Conservation (phyloP, 2,329 filamentous ascomycete species). For the Akanthomyces muscarius region DNA sequence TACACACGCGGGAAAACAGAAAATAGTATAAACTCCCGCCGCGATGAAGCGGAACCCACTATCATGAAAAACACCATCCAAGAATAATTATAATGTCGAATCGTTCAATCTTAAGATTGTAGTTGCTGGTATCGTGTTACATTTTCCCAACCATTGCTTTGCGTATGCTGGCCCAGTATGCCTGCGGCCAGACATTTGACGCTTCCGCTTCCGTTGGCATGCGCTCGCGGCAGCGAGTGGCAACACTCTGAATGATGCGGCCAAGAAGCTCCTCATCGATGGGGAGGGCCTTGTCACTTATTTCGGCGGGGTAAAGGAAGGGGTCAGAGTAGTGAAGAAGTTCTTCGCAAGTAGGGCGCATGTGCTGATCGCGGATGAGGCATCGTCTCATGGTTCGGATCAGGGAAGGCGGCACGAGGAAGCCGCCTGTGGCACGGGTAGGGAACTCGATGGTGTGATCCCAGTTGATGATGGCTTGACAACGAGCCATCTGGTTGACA, state of each 20-base stretch:
- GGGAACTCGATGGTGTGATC: constrained; percentile 70
- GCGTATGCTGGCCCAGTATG: constrained; percentile 57
- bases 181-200: constrained; percentile 53
- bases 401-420: constrained; percentile 54
- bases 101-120: constrained; percentile 1
- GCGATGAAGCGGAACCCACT: neutral
- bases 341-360: constrained; percentile 61
- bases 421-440: constrained; percentile 62
- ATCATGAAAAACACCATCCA: constrained; percentile 8
- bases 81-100: constrained; percentile 8
- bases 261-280: constrained; percentile 60
- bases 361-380: constrained; percentile 57
- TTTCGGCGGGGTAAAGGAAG: constrained; percentile 60
- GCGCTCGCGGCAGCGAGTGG: constrained; percentile 53
- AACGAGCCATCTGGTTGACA: constrained; percentile 76
- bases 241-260: constrained; percentile 60
- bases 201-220: constrained; percentile 57
- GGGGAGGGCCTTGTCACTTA: constrained; percentile 51
- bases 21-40: constrained; percentile 21
- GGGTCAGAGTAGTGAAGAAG: constrained; percentile 56
- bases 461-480: constrained; percentile 81
- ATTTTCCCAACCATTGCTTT: constrained; percentile 42
- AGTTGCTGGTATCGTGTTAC: constrained; percentile 19
- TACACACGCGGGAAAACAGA: constrained; percentile 20
- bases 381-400: constrained; percentile 60